Conservation (phyloP, 192 early-diverging fungal species). For the Gonapodya prolifera region DNA sequence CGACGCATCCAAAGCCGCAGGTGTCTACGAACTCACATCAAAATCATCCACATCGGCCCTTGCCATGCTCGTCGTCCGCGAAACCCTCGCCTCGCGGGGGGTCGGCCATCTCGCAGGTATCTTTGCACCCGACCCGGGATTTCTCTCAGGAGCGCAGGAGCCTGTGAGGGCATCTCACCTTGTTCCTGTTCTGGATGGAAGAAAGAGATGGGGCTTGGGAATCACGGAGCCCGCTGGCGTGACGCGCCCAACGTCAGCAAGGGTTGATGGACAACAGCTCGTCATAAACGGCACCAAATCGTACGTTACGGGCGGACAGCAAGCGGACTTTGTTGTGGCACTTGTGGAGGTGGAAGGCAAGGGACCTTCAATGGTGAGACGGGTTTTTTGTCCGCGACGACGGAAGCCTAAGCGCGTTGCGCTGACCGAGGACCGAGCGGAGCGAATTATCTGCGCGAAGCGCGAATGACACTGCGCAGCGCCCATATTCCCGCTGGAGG, state of each 20-base stretch:
- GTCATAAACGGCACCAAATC: neutral
- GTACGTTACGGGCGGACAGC: neutral
- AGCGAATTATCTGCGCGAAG: too few species aligned
- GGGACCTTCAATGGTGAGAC: neutral
- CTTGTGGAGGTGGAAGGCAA: neutral
- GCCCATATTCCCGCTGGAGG: too few species aligned
- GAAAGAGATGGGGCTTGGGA: neutral
- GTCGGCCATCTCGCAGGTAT: neutral
- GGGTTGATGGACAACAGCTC: neutral
- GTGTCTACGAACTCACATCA: neutral
- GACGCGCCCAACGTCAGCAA: neutral
- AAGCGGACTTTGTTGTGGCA: neutral
- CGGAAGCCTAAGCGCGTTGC: too few species aligned
- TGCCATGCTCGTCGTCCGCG: neutral
- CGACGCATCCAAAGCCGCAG: neutral
- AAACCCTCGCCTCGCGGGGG: neutral
- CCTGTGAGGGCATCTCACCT: neutral
- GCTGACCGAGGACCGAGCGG: too few species aligned
- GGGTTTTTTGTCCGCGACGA: too few species aligned
- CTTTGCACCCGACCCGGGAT: neutral
- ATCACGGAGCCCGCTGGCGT: neutral
- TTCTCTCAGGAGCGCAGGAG: neutral
- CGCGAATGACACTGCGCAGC: too few species aligned
- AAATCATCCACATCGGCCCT: neutral
- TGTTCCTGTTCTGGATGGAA: neutral